Evolutionary conservation across 768 basidiomycete genomes (phyloP), one percentile per base, ranked within the genome.

Genomic region (Tephrocybe sp.): DNA sequence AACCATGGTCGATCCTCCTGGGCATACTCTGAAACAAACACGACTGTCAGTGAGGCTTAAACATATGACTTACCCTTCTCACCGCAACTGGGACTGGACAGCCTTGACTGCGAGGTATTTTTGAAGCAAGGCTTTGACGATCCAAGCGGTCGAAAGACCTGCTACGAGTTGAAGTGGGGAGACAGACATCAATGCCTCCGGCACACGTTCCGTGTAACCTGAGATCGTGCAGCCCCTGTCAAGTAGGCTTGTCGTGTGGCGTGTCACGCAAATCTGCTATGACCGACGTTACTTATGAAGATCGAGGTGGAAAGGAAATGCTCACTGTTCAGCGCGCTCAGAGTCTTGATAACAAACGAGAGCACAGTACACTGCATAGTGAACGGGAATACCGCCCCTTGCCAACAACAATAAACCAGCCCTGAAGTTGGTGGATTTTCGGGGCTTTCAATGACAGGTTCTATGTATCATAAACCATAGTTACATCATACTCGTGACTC

Each of bases 41-140:
- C 15, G 15, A 30, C 17, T 26, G 24, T 2, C 4, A 6, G 8
- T 32, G 11, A 25, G 4, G 36, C 15, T 14, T 33, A 25, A 14
- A n/a, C n/a, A 1, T 12, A 15, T 18, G 41, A 23, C 14, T 21
- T 24, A 20, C 10, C 11, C 4, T 17, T 11, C 55, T 46, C 23
- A 60, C 58, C 37, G 49, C 47, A 57, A 50, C 36, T 47, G 51
- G 23, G 44, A 26, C 28, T 45, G 28, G 14, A 45, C 44, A 12
- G 32, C 36, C 25, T 48, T 47, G 28, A 55, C 38, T 6, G 53
- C 50, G 24, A 60, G 18, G 28, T 55, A 60, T 43, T 55, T 60
- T 42, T 53, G 49, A 26, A 60, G 44, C 14, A 55, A 34, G 30
- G 20, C 21, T 17, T 57, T 55, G n/a, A 55, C 32, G 11, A 55